phyloP scores from a whole-genome alignment of 495 filamentous ascomycete genomes.

The Letharia lupina region DNA sequence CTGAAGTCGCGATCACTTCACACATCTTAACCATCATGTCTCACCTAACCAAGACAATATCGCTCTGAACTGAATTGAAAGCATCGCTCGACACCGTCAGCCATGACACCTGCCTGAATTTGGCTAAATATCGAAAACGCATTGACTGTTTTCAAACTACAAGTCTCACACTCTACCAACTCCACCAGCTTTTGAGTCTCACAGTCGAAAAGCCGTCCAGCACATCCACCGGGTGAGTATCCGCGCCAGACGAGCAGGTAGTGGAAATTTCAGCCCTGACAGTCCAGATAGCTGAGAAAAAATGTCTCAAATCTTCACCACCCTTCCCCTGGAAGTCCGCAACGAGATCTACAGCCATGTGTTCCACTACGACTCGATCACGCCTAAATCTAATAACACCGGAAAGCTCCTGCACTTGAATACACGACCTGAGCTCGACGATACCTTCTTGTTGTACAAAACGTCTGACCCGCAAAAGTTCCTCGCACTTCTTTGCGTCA shows the following conservation, averaged over 20 bases:
- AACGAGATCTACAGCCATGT: not conserved
- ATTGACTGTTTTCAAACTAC: not conserved
- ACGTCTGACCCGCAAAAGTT: not conserved
- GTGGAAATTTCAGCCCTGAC: no score
- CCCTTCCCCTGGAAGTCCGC: not conserved
- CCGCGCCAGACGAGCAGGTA: no score
- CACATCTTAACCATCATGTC: no score
- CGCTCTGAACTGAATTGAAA: no score
- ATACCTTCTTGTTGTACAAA: not conserved
- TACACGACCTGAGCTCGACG: no score
- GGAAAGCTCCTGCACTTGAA: not conserved
- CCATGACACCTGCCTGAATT: no score
- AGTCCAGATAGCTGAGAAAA: not conserved
- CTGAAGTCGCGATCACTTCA: no score
- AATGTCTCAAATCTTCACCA: not conserved
- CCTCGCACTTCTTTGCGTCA: constrained; percentile 1
- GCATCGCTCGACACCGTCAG: no score
- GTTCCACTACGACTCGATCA: not conserved
- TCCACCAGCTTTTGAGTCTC: no score
- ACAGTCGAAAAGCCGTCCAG: not conserved
- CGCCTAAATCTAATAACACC: rapidly evolving
- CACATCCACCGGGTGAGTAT: not conserved
- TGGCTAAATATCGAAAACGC: no score
- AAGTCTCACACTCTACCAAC: not conserved
- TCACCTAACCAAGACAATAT: no score